Base-by-base conservation (phyloP, 805 yeast species). In the Metschnikowia aberdeeniae region DNA sequence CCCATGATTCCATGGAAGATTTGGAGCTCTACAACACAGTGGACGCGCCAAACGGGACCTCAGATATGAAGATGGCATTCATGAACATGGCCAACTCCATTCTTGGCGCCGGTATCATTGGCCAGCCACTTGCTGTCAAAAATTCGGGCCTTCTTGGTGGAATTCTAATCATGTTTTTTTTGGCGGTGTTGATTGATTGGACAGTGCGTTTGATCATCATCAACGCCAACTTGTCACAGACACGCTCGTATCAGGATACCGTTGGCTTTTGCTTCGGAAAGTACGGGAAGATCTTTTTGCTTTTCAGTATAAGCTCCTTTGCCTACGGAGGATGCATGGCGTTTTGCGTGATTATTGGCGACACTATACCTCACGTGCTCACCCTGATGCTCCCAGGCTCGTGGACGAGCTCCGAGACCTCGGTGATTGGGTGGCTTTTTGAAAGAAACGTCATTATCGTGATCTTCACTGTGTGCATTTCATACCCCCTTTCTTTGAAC, bases 51-150 rank as follows among this genome's bases (percentile, higher is more conserved):
- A 45, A 52, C 17, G 74, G 73, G 4, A 59, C 61, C 17, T 68
- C 75, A 10, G 60, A 54, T 49, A 73, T 90, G 75, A 78, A 76
- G 46, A 85, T 85, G 88, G 97, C 97, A 5, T 89, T 90, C 59
- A 86, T 90, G 95, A 92, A 92, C 64, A 89, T 90, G 96, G 95
- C 97, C 8, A 90, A 90, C 64, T 84, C 95, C 14, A 92, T 92
- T 49, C 72, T 92, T 6, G 98, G 98, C 0, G 97, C 98, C 0
- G 98, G 98, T 6, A 87, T 92, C 43, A 88, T 92, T 28, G 96
- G 97, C 1, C 95, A 89, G 52, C 95, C 98, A 1, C 85, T 82
- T 52, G 97, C 97, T 0, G 80, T 90, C 57, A 72, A 76, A 37
- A 87, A 89, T 56, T 76, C 87, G 14, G 98, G 98, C 0, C 62